Conservation (phyloP, 2,329 filamentous ascomycete species). For the Fusarium piperis region DNA sequence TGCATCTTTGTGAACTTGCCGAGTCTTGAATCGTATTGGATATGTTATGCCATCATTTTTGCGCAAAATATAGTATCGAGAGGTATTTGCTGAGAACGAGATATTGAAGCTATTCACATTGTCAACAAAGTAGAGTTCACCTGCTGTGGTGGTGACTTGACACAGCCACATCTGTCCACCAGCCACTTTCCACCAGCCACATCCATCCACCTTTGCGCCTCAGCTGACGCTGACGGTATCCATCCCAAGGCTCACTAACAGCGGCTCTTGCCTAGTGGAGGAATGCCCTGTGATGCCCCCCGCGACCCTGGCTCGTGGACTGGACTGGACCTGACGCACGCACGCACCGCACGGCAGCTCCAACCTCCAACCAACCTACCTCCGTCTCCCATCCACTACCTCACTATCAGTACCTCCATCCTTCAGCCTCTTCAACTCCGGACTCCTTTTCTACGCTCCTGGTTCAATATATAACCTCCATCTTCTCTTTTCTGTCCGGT, state of each 20-base stretch:
- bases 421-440: constrained; percentile 21
- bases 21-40: not conserved
- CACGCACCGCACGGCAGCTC: constrained; percentile 13
- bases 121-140: not conserved
- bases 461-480: not conserved
- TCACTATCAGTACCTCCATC: constrained; percentile 25
- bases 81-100: not conserved
- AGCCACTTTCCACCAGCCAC: not conserved
- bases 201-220: not conserved
- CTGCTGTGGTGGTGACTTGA: not conserved
- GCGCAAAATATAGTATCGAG: not conserved
- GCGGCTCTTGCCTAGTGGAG: constrained; percentile 25
- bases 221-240: not conserved
- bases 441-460: constrained; percentile 4
- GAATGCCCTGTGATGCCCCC: constrained; percentile 32
- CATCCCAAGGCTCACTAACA: not conserved
- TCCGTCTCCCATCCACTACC: constrained; percentile 16
- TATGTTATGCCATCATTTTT: not conserved
- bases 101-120: not conserved
- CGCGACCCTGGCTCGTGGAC: constrained; percentile 16
- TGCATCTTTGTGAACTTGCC: not conserved
- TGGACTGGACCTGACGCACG: constrained; percentile 22
- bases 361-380: constrained; percentile 7
- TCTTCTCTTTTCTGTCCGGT: not conserved
- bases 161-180: no score